Conservation (phyloP, 2,329 filamentous ascomycete genomes). For the Nigrospora oryzae region DNA sequence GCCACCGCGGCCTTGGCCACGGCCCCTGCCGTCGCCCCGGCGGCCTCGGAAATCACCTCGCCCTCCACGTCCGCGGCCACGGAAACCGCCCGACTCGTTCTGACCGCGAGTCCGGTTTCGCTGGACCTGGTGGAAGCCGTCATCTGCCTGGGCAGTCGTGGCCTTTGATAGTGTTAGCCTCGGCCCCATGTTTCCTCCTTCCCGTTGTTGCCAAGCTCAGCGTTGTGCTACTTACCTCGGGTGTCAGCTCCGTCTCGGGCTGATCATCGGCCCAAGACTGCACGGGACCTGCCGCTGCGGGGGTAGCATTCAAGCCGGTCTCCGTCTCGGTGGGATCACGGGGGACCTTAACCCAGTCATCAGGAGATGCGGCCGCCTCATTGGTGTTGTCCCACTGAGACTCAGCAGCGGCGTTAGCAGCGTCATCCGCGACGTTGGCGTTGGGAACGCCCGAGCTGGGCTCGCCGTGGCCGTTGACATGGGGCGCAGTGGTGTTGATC, state of each 20-base stretch:
- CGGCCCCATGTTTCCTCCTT: too few species aligned
- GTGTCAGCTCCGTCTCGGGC: conserved; percentile 35
- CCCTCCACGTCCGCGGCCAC: conserved; percentile 15
- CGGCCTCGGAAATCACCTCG: conserved; percentile 20
- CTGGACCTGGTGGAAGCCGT: conserved; percentile 23
- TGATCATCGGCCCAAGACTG: conserved; percentile 81
- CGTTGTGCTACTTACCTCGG: conserved; percentile 27
- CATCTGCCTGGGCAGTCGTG: conserved; percentile 15
- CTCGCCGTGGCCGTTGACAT: conserved; percentile 37
- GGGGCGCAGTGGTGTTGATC: conserved; percentile 38
- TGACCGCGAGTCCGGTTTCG: conserved; percentile 21
- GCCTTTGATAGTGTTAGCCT: conserved; percentile 9
- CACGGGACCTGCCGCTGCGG: conserved; percentile 42
- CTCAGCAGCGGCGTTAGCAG: conserved; percentile 54
- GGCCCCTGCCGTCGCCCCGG: conserved; percentile 15
- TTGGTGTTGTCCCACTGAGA: conserved; percentile 54
- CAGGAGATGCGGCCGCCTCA: conserved; percentile 42
- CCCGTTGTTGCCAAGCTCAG: too few species aligned
- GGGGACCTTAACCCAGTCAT: conserved; percentile 70
- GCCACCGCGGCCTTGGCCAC: conserved; percentile 18
- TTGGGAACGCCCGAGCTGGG: conserved; percentile 33
- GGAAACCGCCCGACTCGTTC: conserved; percentile 15
- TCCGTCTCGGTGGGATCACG: conserved; percentile 70
- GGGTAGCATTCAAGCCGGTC: conserved; percentile 51
- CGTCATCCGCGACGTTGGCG: conserved; percentile 39